Evolutionary conservation across 306 rosid genomes (phyloP).

Genomic region (Mimosa pudica): DNA sequence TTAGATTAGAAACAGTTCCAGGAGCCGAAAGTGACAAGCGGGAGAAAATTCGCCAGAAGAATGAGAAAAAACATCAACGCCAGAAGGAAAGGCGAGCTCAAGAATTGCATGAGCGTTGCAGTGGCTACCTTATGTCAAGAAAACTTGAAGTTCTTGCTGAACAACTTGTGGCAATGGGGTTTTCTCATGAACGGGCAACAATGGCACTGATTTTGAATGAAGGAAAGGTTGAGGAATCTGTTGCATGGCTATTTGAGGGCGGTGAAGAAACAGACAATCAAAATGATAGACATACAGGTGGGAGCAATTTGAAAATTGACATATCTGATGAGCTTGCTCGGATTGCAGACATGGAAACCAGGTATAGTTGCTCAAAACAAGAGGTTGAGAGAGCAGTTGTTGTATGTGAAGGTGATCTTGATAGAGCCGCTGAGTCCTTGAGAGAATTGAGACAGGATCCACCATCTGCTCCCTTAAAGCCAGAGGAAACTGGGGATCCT

Average conservation of each 20-base stretch:
- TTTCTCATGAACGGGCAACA: constrained; percentile 83
- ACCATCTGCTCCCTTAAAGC: constrained; percentile 63
- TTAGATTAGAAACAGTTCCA: constrained; percentile 67
- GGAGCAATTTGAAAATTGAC: constrained; percentile 79
- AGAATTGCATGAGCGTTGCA: constrained; percentile 90
- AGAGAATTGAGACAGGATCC: constrained; percentile 65
- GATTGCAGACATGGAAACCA: constrained; percentile 69
- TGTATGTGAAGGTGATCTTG: constrained; percentile 85
- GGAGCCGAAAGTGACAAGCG: constrained; percentile 96
- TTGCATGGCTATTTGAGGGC: constrained; percentile 78
- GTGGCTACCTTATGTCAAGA: constrained; percentile 90
- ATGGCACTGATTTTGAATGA: constrained; percentile 85
- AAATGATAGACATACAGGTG: constrained; percentile 52
- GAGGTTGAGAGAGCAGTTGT: constrained; percentile 96
- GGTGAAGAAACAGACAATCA: constrained; percentile 64
- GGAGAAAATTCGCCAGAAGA: constrained; percentile 92
- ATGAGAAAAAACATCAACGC: constrained; percentile 95
- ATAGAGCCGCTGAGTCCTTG: constrained; percentile 77
- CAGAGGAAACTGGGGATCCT: constrained; percentile 84
- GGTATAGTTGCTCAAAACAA: constrained; percentile 74
- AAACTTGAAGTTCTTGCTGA: constrained; percentile 89
- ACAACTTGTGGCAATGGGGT: constrained; percentile 90
- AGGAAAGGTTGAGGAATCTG: constrained; percentile 92
- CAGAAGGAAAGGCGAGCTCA: constrained; percentile 97
- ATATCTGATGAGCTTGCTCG: constrained; percentile 90